These are phyloP conservation scores for Paraconiothyrium brasiliense DNA, from an alignment of 2,329 filamentous ascomycete genomes.

Conservation along the genomic window DNA sequence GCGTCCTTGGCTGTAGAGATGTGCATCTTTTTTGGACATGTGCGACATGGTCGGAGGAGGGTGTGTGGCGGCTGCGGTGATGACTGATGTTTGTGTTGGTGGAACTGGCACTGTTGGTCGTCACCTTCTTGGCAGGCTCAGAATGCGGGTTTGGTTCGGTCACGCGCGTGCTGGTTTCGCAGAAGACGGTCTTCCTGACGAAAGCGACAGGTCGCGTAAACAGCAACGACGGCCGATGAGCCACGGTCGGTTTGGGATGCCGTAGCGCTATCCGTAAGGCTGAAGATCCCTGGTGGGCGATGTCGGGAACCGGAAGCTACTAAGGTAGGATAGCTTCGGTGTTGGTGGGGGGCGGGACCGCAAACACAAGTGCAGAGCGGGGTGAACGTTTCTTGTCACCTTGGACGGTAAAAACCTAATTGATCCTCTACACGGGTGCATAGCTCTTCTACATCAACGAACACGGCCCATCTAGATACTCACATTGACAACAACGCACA, in stretches of 20 bases:
- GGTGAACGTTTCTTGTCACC: slow-evolving; percentile 13
- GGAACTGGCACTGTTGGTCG: background rate
- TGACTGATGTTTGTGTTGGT: slow-evolving; percentile 11
- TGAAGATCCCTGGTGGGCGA: slow-evolving; percentile 12
- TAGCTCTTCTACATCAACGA: background rate
- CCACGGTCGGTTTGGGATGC: background rate
- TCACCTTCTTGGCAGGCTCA: background rate
- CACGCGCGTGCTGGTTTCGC: background rate
- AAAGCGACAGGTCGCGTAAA: background rate
- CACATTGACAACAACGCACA: slow-evolving; percentile 1
- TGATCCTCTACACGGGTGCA: slow-evolving; percentile 4
- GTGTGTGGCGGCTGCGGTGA: slow-evolving; percentile 1
- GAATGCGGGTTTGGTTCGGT: background rate
- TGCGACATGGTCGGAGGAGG: slow-evolving; percentile 16
- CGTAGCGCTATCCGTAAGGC: slow-evolving; percentile 4
- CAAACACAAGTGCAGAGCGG: slow-evolving; percentile 3
- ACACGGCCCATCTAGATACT: slow-evolving; percentile 1
- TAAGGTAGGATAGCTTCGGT: slow-evolving; percentile 1
- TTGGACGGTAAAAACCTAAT: slow-evolving; percentile 2
- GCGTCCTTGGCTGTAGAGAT: slow-evolving; percentile 77
- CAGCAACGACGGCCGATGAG: background rate
- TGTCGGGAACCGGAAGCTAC: background rate
- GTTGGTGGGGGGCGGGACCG: background rate
- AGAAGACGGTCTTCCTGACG: too few relatives aligned
- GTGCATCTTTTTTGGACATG: slow-evolving; percentile 62